These are phyloP conservation scores for Aspergillus tamarii DNA, from an alignment of 2,329 filamentous ascomycete species.

Conservation along the genomic window DNA sequence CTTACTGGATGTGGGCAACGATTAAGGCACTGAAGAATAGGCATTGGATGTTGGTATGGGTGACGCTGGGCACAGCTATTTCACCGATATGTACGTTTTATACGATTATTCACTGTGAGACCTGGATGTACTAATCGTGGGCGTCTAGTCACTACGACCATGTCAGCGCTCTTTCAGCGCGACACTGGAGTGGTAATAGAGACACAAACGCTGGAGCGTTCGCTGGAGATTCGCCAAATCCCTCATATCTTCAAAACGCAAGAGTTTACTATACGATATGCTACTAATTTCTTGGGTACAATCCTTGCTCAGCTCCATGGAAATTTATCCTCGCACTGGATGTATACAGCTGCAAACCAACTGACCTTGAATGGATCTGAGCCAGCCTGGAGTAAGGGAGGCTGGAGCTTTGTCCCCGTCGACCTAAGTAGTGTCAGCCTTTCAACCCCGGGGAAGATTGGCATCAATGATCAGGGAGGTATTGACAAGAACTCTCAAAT, in stretches of 20 bases:
- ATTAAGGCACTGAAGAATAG: not conserved
- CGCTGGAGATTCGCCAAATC: not conserved
- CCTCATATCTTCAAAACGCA: not conserved
- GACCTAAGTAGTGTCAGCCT: conserved; percentile 2
- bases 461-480: not conserved
- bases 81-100: not conserved
- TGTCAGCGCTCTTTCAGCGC: conserved; percentile 3
- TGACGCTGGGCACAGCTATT: conserved; percentile 1
- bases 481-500: not conserved
- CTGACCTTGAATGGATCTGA: conserved; percentile 3
- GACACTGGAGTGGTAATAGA: not conserved
- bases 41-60: conserved; percentile 6
- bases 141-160: not conserved
- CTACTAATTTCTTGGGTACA: not conserved
- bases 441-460: not conserved
- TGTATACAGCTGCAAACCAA: conserved; percentile 7
- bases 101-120: not conserved
- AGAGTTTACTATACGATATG: not conserved
- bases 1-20: conserved; percentile 5
- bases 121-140: not conserved
- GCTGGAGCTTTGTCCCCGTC: conserved; percentile 5
- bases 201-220: not conserved
- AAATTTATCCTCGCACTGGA: conserved; percentile 2
- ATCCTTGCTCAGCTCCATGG: not conserved
- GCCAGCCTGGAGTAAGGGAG: conserved; percentile 8